Percentiles rank a stretch among this genome's conserved stretches.
Evolutionary conservation across 257 asterid genomes (phyloP).

Genomic region (Solanum piurae): DNA sequence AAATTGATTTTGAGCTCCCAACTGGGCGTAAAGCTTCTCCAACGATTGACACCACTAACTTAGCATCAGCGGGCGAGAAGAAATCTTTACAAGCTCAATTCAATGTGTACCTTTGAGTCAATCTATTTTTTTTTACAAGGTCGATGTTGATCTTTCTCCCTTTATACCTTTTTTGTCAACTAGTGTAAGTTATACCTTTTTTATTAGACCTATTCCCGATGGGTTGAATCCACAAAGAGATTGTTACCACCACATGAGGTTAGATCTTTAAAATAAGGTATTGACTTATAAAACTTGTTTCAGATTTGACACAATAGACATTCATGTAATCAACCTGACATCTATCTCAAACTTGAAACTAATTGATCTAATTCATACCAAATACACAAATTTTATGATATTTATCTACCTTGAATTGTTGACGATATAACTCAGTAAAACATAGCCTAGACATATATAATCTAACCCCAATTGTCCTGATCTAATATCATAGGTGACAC

Average conservation of each 20-base stretch:
- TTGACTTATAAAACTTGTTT: not conserved
- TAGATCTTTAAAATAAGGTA: not conserved
- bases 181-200: not conserved
- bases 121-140: too few relatives aligned
- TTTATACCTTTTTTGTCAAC: not conserved
- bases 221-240: too few relatives aligned
- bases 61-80: too few relatives aligned
- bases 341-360: not conserved
- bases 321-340: not conserved
- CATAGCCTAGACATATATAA: not conserved
- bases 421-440: not conserved
- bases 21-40: too few relatives aligned
- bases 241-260: not conserved
- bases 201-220: too few relatives aligned
- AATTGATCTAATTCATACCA: too few relatives aligned
- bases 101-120: too few relatives aligned
- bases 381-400: not conserved
- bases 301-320: not conserved
- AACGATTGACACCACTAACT: too few relatives aligned
- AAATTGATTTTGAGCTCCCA: too few relatives aligned
- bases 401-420: too few relatives aligned
- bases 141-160: too few relatives aligned
- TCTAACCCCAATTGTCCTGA: not conserved
- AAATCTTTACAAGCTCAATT: too few relatives aligned
- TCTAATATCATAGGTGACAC: not conserved